Base-by-base conservation (phyloP, 73 alveolate genomes). In the Blepharisma stoltei region DNA sequence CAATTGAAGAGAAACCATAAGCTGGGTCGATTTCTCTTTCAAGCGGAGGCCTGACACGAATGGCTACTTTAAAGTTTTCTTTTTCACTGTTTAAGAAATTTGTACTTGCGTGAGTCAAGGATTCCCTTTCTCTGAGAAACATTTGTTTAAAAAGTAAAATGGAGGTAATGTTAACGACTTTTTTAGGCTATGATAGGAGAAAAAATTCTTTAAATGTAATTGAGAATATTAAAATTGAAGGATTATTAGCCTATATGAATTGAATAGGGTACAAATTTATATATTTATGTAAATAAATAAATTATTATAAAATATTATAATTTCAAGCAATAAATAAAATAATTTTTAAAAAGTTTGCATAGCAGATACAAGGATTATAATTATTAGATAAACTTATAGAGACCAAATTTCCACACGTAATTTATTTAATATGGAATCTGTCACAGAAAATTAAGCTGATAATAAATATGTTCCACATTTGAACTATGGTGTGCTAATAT, bases 21-120 rank as follows among this genome's bases (percentile, higher is more conserved):
- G 78, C 71, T 46, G 85, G 85, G 44, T 89, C 92, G 65, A 76
- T 84, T 71, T 91, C 97, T 70, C 96, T 55, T 55, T 91, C 83
- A 67, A 91, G 54, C 0, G 97, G 97, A 7, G 97, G 97, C 47
- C 97, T 83, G 6, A 89, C 84, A 76, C 97, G 76, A 41, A 91
- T 89, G 32, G 75, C 91, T 4, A 91, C 97, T 77, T 87, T 86
- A 52, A 91, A 83, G 71, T 88, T 88, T 60, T 89, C 96, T 41
- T 38, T n/a, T 8, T 60, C 23, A 38, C 5, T 38, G 45, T 25
- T 60, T n/a, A 38, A 60, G 66, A 20, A 20, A 25, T 8, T 25
- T 25, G 23, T 25, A 38, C 18, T 60, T 25, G 73, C 18, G 73
- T 60, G 45, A n/a, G 14, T 25, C 4, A 14, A 9, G 47, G 5